A percentile compares a stretch with the other conserved stretches of the same genome.
phyloP scores from a whole-genome alignment of 1,139 yeast genomes.

The Debaryomyces psychrophilus region DNA sequence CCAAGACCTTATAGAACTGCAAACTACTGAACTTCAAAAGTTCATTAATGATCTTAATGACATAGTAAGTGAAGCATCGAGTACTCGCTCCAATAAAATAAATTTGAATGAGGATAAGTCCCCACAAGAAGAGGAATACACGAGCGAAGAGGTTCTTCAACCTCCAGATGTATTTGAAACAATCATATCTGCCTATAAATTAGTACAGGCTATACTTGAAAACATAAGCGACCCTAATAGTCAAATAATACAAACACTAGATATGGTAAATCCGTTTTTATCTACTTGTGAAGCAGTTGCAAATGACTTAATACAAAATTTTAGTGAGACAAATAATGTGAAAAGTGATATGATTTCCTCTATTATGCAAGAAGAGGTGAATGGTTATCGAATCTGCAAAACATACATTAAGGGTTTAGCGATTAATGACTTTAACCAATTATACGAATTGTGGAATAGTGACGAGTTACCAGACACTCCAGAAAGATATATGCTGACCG shows the following conservation, averaged over 20 bases:
- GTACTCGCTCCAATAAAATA: background rate
- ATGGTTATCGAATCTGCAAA: conserved; percentile 29
- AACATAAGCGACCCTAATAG: conserved; percentile 15
- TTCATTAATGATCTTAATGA: conserved; percentile 32
- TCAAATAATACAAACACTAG: conserved; percentile 12
- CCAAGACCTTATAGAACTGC: conserved; percentile 23
- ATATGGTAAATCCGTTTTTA: conserved; percentile 23
- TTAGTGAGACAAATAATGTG: conserved; percentile 24
- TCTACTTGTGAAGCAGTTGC: conserved; percentile 26
- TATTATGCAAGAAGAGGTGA: conserved; percentile 25
- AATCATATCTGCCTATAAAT: conserved; percentile 32
- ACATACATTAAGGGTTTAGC: conserved; percentile 28
- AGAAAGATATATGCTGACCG: conserved; percentile 43
- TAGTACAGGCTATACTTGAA: conserved; percentile 37
- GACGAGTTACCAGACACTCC: conserved; percentile 28
- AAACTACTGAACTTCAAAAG: conserved; percentile 28
- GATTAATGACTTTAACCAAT: conserved; percentile 18
- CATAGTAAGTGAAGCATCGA: conserved; percentile 8
- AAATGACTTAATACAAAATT: conserved; percentile 25
- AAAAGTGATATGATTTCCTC: conserved; percentile 32
- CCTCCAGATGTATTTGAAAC: conserved; percentile 46
- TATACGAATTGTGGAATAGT: conserved; percentile 31
- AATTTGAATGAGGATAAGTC: conserved; percentile 9
- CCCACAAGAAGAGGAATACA: conserved; percentile 25
- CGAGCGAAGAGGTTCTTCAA: conserved; percentile 36